phyloP scores from a whole-genome alignment of 169 alveolate species.

The Eimeria acervulina region DNA sequence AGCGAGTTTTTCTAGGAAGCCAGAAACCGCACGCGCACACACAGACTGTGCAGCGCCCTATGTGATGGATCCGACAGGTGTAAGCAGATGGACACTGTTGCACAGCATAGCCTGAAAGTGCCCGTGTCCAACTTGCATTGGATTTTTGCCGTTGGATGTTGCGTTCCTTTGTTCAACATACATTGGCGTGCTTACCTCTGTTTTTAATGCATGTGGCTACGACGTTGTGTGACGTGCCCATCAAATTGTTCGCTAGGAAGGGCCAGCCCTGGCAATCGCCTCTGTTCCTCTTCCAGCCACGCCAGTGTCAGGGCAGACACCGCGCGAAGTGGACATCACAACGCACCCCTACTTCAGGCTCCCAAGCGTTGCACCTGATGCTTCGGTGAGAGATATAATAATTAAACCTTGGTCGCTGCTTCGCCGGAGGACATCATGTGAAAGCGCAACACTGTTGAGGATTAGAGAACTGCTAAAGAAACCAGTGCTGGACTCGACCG shows the following conservation, averaged over 20 bases:
- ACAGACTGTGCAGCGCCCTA: neutral
- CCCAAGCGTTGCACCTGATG: neutral
- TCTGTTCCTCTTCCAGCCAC: neutral
- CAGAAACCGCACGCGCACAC: neutral
- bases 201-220: neutral
- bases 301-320: neutral
- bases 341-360: neutral
- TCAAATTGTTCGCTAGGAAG: neutral
- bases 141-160: neutral
- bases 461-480: neutral
- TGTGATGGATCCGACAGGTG: neutral
- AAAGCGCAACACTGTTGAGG: neutral
- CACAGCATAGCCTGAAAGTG: neutral
- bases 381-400: neutral
- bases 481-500: neutral
- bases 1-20: neutral
- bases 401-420: neutral
- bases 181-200: neutral
- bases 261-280: neutral
- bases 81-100: neutral
- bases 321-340: neutral
- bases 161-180: neutral
- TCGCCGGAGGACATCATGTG: neutral
- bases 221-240: neutral
- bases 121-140: neutral